Conservation (phyloP, 139 green algal species). For the Zygnema cylindricum region DNA sequence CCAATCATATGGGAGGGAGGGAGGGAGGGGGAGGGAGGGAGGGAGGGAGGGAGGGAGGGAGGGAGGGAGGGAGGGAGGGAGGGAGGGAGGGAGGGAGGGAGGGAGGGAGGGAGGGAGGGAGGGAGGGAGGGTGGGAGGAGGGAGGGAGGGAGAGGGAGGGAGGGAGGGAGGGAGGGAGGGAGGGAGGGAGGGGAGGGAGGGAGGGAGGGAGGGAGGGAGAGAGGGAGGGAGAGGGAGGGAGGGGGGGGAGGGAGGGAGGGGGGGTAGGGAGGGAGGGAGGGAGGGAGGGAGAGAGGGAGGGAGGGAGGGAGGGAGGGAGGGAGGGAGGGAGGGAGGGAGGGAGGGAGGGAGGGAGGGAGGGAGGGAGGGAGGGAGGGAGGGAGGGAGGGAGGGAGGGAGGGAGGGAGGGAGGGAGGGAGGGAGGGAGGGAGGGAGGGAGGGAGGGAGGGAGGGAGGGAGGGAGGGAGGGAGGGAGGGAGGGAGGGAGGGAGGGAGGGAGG, state of each 20-base stretch:
- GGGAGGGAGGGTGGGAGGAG: too few relatives aligned
- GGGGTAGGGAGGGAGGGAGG: background rate
- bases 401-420: background rate
- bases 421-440: background rate
- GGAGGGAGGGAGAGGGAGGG: background rate
- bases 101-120: background rate
- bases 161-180: background rate
- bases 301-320: too few relatives aligned
- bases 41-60: too few relatives aligned
- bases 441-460: background rate
- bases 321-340: background rate
- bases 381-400: background rate
- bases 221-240: background rate
- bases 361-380: background rate
- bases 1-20: background rate
- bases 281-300: too few relatives aligned
- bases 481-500: slow-evolving; percentile 11
- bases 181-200: background rate
- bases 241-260: background rate
- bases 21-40: too few relatives aligned
- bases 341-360: background rate
- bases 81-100: background rate
- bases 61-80: background rate
- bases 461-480: slow-evolving; percentile 3
- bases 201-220: background rate